Conservation (phyloP, 495 filamentous ascomycete genomes). For the Penicillium paradoxum region DNA sequence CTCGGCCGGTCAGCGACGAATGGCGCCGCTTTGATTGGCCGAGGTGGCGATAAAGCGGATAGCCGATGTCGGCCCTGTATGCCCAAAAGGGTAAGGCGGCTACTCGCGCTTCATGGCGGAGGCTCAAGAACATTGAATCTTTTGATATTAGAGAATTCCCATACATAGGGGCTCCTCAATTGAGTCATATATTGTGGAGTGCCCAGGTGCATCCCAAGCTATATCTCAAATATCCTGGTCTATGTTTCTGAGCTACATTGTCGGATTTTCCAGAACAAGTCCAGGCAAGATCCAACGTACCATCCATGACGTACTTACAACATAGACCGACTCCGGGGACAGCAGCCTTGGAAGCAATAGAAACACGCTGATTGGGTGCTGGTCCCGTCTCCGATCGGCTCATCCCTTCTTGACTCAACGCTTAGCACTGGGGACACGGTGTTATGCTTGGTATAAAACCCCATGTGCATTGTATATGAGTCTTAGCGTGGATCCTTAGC, state of each 20-base stretch:
- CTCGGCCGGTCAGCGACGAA: slow-evolving; percentile 42
- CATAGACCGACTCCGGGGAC: slow-evolving; percentile 12
- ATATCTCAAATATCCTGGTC: no score
- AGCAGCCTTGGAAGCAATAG: slow-evolving; percentile 3
- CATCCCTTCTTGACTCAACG: not conserved
- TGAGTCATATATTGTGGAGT: no score
- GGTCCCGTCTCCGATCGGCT: slow-evolving; percentile 14
- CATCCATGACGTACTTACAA: slow-evolving; percentile 17
- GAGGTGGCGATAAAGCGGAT: slow-evolving; percentile 1
- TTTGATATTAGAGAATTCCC: no score
- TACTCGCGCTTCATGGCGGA: slow-evolving; percentile 23
- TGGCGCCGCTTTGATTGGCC: slow-evolving; percentile 26
- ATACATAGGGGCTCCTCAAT: no score
- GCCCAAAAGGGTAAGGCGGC: slow-evolving; percentile 16
- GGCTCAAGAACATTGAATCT: not conserved
- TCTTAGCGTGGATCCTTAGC: not conserved
- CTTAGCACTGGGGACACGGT: not conserved
- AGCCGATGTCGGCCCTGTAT: slow-evolving; percentile 12
- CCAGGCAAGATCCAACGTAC: not conserved
- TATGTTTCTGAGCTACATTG: no score
- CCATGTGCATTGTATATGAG: not conserved
- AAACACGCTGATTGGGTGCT: slow-evolving; percentile 15
- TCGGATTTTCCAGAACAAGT: no score
- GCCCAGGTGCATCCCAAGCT: no score
- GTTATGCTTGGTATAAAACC: not conserved